Evolutionary conservation across 225 moss, liverwort and hornwort species (phyloP).

Genomic region (Marchantia polymorpha): DNA sequence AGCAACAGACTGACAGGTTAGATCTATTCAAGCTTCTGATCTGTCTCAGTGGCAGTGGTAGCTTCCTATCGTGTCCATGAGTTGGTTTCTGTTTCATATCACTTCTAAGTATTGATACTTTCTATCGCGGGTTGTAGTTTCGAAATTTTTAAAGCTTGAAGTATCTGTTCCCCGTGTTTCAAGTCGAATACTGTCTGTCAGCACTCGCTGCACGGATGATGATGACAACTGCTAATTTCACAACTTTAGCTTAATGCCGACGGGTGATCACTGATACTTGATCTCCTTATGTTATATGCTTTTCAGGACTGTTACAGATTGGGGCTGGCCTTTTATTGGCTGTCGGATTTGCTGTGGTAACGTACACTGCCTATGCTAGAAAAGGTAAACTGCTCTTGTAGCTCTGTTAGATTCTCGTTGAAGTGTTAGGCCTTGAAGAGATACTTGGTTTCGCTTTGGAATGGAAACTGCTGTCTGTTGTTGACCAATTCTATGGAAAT

Average conservation of each 20-base stretch:
- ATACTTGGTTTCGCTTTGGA: neutral
- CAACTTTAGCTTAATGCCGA: neutral
- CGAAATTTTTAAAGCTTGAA: neutral
- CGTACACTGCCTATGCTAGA: conserved; percentile 64
- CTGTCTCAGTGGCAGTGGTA: neutral
- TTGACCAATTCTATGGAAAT: neutral
- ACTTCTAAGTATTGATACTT: too few relatives aligned
- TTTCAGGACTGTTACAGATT: conserved; percentile 60
- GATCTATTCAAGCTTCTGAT: neutral
- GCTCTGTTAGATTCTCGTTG: neutral
- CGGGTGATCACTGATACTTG: conserved; percentile 7
- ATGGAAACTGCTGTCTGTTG: neutral
- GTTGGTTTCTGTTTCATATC: neutral
- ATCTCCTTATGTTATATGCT: neutral
- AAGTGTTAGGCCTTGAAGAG: neutral
- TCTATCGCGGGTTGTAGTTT: too few relatives aligned
- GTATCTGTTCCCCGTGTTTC: neutral
- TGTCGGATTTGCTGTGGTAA: conserved; percentile 58
- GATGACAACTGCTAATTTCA: neutral
- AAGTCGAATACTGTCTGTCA: neutral
- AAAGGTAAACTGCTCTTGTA: conserved; percentile 46
- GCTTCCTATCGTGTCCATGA: neutral
- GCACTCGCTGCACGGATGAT: too few relatives aligned
- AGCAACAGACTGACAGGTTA: conserved; percentile 59
- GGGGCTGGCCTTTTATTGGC: conserved; percentile 75